Evolutionary conservation across 495 filamentous ascomycete species (phyloP).

Genomic region (Podospora anserina): DNA sequence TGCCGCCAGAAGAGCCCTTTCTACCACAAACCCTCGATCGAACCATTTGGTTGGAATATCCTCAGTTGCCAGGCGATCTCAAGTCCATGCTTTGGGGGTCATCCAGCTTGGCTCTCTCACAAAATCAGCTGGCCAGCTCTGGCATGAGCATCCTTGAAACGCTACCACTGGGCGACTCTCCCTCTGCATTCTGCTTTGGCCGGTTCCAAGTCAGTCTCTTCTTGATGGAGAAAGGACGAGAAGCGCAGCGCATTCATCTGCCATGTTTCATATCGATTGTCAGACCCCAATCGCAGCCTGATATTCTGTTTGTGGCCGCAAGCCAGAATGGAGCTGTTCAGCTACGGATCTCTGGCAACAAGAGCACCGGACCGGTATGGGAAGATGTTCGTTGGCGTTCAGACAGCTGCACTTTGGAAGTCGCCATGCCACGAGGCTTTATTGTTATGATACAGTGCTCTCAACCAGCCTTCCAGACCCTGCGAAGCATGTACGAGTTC

Average conservation of each 20-base stretch:
- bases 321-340: constrained; percentile 75
- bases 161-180: constrained; percentile 71
- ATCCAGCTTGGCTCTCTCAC: constrained; percentile 46
- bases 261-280: constrained; percentile 70
- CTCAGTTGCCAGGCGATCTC: constrained; percentile 64
- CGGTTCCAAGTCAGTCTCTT: constrained; percentile 67
- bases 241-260: constrained; percentile 60
- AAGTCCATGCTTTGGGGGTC: constrained; percentile 61
- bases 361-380: constrained; percentile 68
- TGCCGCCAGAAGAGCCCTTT: constrained; percentile 62
- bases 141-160: constrained; percentile 56
- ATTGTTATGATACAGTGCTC: constrained; percentile 63
- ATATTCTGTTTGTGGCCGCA: constrained; percentile 64
- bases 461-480: constrained; percentile 67
- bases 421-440: constrained; percentile 67
- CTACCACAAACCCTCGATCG: constrained; percentile 66
- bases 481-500: constrained; percentile 81
- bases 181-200: constrained; percentile 66
- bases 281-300: constrained; percentile 62
- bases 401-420: constrained; percentile 55
- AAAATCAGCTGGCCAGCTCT: constrained; percentile 30
- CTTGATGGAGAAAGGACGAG: constrained; percentile 63
- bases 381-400: constrained; percentile 73
- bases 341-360: constrained; percentile 66
- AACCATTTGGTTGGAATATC: constrained; percentile 72